Percentiles rank a stretch among this genome's conserved stretches.
Evolutionary conservation across 1,284 basidiomycete genomes (phyloP).

Genomic region (Fomitopsis schrenkii): DNA sequence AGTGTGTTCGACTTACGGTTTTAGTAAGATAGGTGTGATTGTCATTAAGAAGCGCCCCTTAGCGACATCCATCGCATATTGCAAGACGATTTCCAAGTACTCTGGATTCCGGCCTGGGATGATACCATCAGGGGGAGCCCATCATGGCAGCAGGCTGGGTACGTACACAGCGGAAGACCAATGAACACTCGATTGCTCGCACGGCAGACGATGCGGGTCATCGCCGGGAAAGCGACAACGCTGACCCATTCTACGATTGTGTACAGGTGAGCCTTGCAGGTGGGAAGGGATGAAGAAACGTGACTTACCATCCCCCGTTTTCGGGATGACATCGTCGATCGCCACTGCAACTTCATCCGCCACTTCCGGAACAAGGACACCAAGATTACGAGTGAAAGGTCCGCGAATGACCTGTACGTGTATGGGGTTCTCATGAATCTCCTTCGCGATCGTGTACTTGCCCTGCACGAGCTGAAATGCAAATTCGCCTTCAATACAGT

Average conservation of each 20-base stretch:
- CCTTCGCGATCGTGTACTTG: slow-evolving; percentile 9
- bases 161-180: slow-evolving; percentile 35
- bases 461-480: slow-evolving; percentile 3
- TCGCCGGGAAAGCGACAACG: slow-evolving; percentile 32
- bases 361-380: slow-evolving; percentile 12
- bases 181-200: slow-evolving; percentile 45
- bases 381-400: slow-evolving; percentile 14
- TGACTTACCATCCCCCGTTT: background rate
- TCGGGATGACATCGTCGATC: slow-evolving; percentile 2
- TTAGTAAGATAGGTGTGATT: slow-evolving; percentile 13
- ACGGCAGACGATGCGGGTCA: slow-evolving; percentile 39
- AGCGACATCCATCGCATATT: slow-evolving; percentile 16
- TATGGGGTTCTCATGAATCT: slow-evolving; percentile 4
- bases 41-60: slow-evolving; percentile 12
- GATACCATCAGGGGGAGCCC: background rate
- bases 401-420: slow-evolving; percentile 13
- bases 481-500: background rate
- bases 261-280: background rate
- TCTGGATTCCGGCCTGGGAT: slow-evolving; percentile 18
- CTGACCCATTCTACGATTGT: slow-evolving; percentile 16
- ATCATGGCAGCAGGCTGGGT: background rate
- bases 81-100: slow-evolving; percentile 16
- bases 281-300: background rate
- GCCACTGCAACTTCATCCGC: slow-evolving; percentile 15
- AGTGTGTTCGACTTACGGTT: slow-evolving; percentile 11